phyloP scores from a whole-genome alignment of 768 basidiomycete species.

The Termitomyces sp. region DNA sequence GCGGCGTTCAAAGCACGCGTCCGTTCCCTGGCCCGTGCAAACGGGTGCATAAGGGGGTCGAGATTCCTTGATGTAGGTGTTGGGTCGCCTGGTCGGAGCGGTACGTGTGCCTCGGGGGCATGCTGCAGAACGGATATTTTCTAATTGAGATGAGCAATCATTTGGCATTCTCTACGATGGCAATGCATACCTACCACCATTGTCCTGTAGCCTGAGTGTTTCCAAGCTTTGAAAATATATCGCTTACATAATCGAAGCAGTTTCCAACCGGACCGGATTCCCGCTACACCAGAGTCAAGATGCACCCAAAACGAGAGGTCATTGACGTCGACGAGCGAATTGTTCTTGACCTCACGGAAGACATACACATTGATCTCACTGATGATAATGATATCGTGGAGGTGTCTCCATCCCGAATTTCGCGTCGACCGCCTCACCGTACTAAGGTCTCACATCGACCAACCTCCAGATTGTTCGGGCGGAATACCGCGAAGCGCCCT shows the following conservation, averaged over 20 bases:
- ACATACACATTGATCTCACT: neutral
- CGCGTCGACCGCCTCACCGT: neutral
- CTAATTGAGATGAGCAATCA: constrained; percentile 28
- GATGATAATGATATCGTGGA: neutral
- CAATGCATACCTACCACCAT: constrained; percentile 12
- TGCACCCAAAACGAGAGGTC: neutral
- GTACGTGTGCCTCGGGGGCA: constrained; percentile 69
- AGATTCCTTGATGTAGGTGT: constrained; percentile 89
- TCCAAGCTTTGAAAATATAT: neutral
- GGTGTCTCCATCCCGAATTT: neutral
- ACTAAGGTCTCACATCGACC: neutral
- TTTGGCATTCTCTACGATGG: neutral
- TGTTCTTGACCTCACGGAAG: constrained; percentile 6
- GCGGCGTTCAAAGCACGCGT: constrained; percentile 91
- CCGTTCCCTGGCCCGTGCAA: constrained; percentile 87
- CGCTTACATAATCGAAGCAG: constrained; percentile 3
- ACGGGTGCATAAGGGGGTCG: constrained; percentile 93
- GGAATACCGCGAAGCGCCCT: neutral
- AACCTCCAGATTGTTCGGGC: no score
- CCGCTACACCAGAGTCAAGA: neutral
- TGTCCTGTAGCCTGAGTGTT: neutral
- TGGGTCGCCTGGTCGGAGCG: constrained; percentile 72
- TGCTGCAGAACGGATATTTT: constrained; percentile 87
- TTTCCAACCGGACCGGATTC: neutral
- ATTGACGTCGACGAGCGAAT: constrained; percentile 7